Evolutionary conservation across 2,329 filamentous ascomycete species (phyloP).

Genomic region (Fusarium mundagurra): DNA sequence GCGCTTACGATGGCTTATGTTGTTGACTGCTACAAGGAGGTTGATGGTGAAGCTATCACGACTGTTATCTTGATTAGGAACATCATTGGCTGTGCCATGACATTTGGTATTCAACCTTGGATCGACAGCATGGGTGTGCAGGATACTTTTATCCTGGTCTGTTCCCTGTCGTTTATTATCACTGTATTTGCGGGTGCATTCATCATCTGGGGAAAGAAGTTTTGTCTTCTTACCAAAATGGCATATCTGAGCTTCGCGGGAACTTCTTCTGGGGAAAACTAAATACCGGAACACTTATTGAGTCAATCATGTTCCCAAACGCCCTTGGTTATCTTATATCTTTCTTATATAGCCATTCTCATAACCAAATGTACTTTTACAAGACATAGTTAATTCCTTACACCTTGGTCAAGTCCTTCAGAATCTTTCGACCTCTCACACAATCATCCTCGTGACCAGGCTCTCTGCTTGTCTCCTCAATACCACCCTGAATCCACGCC

Average conservation of each 20-base stretch:
- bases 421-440: slow-evolving; percentile 45
- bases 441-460: slow-evolving; percentile 50
- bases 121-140: background rate
- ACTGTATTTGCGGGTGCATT: background rate
- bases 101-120: background rate
- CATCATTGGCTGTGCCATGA: background rate
- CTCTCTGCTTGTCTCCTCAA: slow-evolving; percentile 52
- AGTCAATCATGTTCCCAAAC: too few species aligned
- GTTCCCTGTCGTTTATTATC: background rate
- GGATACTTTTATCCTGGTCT: background rate
- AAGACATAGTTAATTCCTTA: rapidly evolving
- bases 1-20: background rate
- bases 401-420: slow-evolving; percentile 42
- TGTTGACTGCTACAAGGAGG: background rate
- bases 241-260: background rate
- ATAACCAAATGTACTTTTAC: background rate
- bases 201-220: background rate
- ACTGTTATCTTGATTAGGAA: background rate
- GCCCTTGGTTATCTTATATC: background rate
- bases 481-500: slow-evolving; percentile 51
- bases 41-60: background rate
- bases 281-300: rapidly evolving
- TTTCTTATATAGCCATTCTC: too few species aligned
- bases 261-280: background rate
- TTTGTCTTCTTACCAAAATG: background rate